These are phyloP conservation scores for Artemisia annua DNA, from an alignment of 129 eudicot species.

Conservation along the genomic window DNA sequence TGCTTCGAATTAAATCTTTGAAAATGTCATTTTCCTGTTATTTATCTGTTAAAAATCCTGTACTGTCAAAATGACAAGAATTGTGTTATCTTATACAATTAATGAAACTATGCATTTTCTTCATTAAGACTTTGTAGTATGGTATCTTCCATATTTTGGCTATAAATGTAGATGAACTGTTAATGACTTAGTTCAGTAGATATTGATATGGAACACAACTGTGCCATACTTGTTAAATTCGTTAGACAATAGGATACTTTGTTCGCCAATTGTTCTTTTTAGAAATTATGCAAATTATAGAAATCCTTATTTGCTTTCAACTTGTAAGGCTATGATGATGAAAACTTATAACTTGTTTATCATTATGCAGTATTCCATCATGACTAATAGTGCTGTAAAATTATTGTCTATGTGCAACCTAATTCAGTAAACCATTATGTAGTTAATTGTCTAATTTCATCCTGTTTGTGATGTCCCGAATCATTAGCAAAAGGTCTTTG, in stretches of 20 bases:
- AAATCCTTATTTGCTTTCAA: neutral
- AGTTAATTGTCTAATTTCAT: neutral
- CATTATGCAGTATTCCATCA: neutral
- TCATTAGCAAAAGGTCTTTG: conserved; percentile 71
- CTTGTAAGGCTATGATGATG: neutral
- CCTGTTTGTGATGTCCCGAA: conserved; percentile 5
- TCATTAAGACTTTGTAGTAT: neutral
- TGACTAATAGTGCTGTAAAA: neutral
- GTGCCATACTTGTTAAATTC: neutral
- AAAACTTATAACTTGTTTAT: neutral
- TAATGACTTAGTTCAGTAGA: neutral
- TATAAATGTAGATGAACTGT: neutral
- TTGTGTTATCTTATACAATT: no score
- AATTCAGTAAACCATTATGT: conserved; percentile 12
- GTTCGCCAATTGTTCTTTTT: neutral
- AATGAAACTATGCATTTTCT: neutral
- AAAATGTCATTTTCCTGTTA: neutral
- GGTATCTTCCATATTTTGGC: neutral
- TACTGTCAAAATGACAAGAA: neutral
- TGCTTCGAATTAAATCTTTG: neutral
- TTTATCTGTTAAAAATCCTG: neutral
- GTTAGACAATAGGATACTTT: neutral
- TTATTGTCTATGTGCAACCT: neutral
- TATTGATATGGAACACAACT: neutral
- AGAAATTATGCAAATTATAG: neutral